These are phyloP conservation scores for Lecanosticta acicola DNA, from an alignment of 2,329 filamentous ascomycete species.

Conservation along the genomic window DNA sequence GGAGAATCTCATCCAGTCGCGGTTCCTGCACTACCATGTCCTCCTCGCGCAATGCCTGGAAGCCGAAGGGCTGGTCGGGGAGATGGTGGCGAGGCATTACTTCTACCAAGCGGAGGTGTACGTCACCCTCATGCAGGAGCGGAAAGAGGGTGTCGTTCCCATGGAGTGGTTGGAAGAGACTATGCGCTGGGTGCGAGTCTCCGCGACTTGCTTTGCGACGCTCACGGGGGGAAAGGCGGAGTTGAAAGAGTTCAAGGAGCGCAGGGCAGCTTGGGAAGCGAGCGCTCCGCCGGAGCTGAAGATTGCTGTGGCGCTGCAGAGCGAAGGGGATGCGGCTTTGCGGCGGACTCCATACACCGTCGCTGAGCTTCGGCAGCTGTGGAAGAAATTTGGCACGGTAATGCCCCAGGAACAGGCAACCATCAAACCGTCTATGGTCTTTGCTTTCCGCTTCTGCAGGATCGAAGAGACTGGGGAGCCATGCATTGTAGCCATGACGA, in stretches of 20 bases:
- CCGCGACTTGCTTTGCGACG: not conserved
- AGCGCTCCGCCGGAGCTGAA: not conserved
- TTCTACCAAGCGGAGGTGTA: not conserved
- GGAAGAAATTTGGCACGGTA: not conserved
- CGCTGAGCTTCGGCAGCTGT: not conserved
- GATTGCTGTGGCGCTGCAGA: not conserved
- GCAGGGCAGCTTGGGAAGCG: not conserved
- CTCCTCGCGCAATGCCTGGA: conserved; percentile 1
- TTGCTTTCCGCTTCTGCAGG: not conserved
- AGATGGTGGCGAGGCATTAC: not conserved
- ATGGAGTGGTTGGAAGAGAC: not conserved
- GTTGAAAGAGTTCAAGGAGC: not conserved
- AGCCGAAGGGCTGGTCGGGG: not conserved
- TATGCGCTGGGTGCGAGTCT: not conserved
- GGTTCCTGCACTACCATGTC: not conserved
- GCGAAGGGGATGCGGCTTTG: not conserved
- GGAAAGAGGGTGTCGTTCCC: not conserved
- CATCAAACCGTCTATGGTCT: not conserved
- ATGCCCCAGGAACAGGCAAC: not conserved
- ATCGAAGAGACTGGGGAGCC: not conserved
- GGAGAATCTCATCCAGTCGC: not conserved
- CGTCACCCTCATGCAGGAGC: not conserved
- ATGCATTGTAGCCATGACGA: not conserved
- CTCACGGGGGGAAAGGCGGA: not conserved
- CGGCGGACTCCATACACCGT: not conserved